Base-by-base conservation (phyloP, 495 filamentous ascomycete genomes). In the Tuber aestivum region DNA sequence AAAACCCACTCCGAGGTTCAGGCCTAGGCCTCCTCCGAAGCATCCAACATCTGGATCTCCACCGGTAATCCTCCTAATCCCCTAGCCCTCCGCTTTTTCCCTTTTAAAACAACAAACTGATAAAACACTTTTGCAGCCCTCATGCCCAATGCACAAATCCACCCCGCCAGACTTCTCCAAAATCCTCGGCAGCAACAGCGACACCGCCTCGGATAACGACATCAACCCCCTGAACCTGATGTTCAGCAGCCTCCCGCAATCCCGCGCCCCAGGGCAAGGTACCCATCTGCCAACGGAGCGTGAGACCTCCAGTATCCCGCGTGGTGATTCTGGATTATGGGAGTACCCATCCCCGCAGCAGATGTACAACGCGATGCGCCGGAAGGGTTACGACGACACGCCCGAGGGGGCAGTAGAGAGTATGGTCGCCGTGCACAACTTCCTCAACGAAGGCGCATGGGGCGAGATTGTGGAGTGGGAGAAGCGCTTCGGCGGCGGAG, bases 401-500 rank as follows among this genome's bases (percentile, higher is more conserved):
- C 94, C 95, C 69, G 89, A 92, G 74, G 94, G 94, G 72, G 93
- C 93, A 0, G 94, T 99, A n/a, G 94, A 97, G 85, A 89, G 90
- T 72, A 99, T 99, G 95, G 96, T 98, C 69, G 91, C 93, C 3
- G 92, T 99, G 45, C 95, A 99, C 85, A 99, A 99, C 83, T 98
- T 97, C 81, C 81, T 99, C 82, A 99, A 99, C 82, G 95, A 99
- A 83, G 95, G 95, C 72, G 95, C 95, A 2, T 99, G 95, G 95
- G 86, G 87, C 12, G 95, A 99, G 85, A 96, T 99, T 76, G 88
- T 94, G 69, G 91, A 89, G 41, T 97, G 95, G 95, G 95, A 99
- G 87, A 87, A 89, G 42, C 86, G 93, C 61, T 99, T 98, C 79
- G 87, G 89, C 61, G 86, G 75, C 14, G 81, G 81, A 6, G 73